phyloP scores from a whole-genome alignment of 164 flowering plant species.

The Nelumbo lutea region DNA sequence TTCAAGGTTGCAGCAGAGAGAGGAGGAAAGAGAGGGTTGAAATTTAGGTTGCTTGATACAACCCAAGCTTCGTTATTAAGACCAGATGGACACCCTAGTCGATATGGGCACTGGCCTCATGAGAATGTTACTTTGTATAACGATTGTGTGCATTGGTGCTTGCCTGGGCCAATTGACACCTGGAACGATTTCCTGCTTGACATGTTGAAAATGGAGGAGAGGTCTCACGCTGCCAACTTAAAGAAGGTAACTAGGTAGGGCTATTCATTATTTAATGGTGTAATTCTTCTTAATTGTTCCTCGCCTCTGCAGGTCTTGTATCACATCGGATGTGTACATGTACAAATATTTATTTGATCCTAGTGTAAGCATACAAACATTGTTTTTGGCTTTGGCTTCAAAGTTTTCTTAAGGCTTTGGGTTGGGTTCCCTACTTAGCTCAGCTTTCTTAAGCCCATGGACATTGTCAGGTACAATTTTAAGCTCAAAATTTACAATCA shows the following conservation, averaged over 20 bases:
- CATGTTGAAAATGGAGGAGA: conserved; percentile 28
- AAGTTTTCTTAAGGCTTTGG: no score
- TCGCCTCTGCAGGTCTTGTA: no score
- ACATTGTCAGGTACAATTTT: no score
- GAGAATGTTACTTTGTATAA: conserved; percentile 24
- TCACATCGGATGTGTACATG: no score
- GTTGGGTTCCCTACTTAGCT: no score
- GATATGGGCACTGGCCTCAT: conserved; percentile 28
- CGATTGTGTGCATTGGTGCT: conserved; percentile 48
- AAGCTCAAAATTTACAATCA: no score
- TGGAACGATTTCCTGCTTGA: conserved; percentile 40
- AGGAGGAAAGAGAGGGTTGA: conserved; percentile 23
- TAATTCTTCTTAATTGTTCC: not conserved
- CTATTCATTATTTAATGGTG: not conserved
- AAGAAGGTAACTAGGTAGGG: not conserved
- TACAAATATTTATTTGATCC: no score
- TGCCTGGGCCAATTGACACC: conserved; percentile 40
- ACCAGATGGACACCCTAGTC: conserved; percentile 44
- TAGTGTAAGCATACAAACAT: no score
- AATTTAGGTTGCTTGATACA: conserved; percentile 31
- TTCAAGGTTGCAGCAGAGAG: conserved; percentile 25
- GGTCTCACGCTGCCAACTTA: not conserved
- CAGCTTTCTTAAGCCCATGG: no score
- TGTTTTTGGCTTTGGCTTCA: no score
- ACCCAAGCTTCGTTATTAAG: conserved; percentile 29